phyloP scores from a whole-genome alignment of 495 filamentous ascomycete genomes.

The Articulospora tetracladia region DNA sequence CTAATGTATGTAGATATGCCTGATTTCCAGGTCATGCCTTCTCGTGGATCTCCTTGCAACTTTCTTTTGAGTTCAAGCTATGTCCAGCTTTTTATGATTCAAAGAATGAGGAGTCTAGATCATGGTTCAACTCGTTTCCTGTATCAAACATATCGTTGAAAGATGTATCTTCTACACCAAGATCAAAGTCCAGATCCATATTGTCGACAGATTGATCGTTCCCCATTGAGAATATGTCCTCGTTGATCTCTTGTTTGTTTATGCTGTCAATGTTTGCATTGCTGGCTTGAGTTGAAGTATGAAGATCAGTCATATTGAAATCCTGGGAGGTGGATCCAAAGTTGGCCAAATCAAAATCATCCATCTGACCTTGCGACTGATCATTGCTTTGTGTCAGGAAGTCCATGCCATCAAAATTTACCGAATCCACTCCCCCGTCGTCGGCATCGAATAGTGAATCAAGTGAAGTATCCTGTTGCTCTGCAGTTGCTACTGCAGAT shows the following conservation, averaged over 20 bases:
- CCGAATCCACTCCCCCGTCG: slow-evolving; percentile 5
- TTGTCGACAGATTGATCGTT: slow-evolving; percentile 4
- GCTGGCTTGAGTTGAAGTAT: slow-evolving; percentile 7
- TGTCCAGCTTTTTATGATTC: background rate
- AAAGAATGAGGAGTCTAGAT: slow-evolving; percentile 22
- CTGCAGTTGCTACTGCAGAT: slow-evolving; percentile 5
- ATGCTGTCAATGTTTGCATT: slow-evolving; percentile 6
- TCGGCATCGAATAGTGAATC: slow-evolving; percentile 23
- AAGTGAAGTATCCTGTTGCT: slow-evolving; percentile 5
- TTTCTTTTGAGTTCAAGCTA: slow-evolving; percentile 4
- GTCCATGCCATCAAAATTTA: slow-evolving; percentile 22
- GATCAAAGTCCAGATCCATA: slow-evolving; percentile 19
- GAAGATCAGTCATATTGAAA: slow-evolving; percentile 18
- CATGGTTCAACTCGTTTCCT: slow-evolving; percentile 21
- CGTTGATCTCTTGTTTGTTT: background rate
- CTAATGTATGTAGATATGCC: too few species aligned
- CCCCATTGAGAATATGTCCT: background rate
- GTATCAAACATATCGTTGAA: slow-evolving; percentile 24
- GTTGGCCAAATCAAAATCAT: slow-evolving; percentile 23
- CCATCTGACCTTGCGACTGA: slow-evolving; percentile 9
- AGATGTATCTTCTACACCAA: slow-evolving; percentile 13
- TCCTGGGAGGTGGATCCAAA: slow-evolving; percentile 24
- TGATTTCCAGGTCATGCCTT: too few species aligned
- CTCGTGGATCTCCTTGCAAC: too few species aligned
- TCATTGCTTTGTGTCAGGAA: slow-evolving; percentile 14